Conservation (phyloP, 352 stramenopile species). For the Globisporangium uncinulatum region DNA sequence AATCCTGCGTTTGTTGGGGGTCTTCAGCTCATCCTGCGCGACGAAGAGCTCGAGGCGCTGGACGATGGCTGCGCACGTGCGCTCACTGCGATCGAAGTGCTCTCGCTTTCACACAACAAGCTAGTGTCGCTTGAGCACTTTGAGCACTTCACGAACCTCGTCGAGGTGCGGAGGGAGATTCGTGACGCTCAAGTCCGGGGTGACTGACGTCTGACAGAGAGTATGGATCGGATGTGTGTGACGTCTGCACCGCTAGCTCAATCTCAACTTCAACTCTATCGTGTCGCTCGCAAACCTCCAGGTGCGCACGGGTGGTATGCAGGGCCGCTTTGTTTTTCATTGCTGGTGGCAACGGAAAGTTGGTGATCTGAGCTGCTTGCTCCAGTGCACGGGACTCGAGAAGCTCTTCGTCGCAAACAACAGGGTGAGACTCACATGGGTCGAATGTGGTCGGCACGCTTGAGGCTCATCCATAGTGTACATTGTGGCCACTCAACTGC, state of each 20-base stretch:
- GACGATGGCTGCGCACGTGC: constrained; percentile 51
- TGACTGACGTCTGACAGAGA: no score
- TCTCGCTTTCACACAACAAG: constrained; percentile 81
- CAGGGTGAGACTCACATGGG: constrained; percentile 18
- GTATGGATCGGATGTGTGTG: not conserved
- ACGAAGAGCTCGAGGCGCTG: constrained; percentile 43
- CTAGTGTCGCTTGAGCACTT: constrained; percentile 57
- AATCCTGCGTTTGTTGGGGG: not conserved
- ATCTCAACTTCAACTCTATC: constrained; percentile 68
- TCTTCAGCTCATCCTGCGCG: constrained; percentile 61
- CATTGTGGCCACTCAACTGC: not conserved
- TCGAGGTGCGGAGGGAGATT: constrained; percentile 37
- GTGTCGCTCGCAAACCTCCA: constrained; percentile 39
- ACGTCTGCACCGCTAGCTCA: constrained; percentile 27
- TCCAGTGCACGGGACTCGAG: constrained; percentile 44
- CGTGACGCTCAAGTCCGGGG: not conserved
- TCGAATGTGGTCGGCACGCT: not conserved
- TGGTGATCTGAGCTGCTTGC: not conserved
- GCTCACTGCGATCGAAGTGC: constrained; percentile 57
- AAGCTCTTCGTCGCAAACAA: constrained; percentile 68
- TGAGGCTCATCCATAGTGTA: not conserved
- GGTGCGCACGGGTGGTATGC: constrained; percentile 4
- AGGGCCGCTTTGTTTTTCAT: no score
- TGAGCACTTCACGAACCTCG: constrained; percentile 60
- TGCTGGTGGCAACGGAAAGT: not conserved